Evolutionary conservation across 495 filamentous ascomycete species (phyloP).

Genomic region (Daldinia loculata): DNA sequence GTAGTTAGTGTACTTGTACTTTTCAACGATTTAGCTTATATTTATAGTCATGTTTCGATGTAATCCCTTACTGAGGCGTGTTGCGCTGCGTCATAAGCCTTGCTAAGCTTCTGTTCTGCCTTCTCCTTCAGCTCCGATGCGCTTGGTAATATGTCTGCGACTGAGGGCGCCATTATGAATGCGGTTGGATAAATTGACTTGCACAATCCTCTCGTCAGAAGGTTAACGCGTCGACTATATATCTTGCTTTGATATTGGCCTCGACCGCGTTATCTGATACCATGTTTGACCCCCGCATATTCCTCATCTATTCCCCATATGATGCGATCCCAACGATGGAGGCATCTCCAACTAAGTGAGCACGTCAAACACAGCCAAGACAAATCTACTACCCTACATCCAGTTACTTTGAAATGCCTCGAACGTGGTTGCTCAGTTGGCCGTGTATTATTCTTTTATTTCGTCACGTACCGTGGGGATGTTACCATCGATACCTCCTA

Average conservation of each 20-base stretch:
- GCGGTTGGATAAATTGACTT: slow-evolving; percentile 13
- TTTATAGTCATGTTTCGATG: neutral
- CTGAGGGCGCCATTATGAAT: slow-evolving; percentile 42
- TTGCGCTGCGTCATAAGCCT: slow-evolving; percentile 41
- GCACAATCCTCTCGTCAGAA: neutral
- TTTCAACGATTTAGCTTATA: slow-evolving; percentile 14
- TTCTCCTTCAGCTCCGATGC: slow-evolving; percentile 35
- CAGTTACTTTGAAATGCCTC: slow-evolving; percentile 23
- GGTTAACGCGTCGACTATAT: slow-evolving; percentile 14
- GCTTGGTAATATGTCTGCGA: slow-evolving; percentile 44
- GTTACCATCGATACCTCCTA: slow-evolving; percentile 12
- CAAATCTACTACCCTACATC: slow-evolving; percentile 16
- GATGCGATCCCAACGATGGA: slow-evolving; percentile 33
- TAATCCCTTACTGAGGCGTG: slow-evolving; percentile 38
- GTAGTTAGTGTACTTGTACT: slow-evolving; percentile 68
- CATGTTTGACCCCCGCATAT: slow-evolving; percentile 31
- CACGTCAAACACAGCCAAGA: slow-evolving; percentile 31
- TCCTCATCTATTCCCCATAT: slow-evolving; percentile 33
- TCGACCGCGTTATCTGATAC: slow-evolving; percentile 17
- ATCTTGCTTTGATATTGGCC: slow-evolving; percentile 14
- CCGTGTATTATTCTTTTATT: slow-evolving; percentile 22
- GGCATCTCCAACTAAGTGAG: slow-evolving; percentile 30
- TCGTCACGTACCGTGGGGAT: slow-evolving; percentile 28
- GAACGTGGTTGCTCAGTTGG: slow-evolving; percentile 13
- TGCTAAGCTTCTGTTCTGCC: slow-evolving; percentile 42